These are phyloP conservation scores for Solanum rostratum DNA, from an alignment of 257 asterid species.

Conservation along the genomic window DNA sequence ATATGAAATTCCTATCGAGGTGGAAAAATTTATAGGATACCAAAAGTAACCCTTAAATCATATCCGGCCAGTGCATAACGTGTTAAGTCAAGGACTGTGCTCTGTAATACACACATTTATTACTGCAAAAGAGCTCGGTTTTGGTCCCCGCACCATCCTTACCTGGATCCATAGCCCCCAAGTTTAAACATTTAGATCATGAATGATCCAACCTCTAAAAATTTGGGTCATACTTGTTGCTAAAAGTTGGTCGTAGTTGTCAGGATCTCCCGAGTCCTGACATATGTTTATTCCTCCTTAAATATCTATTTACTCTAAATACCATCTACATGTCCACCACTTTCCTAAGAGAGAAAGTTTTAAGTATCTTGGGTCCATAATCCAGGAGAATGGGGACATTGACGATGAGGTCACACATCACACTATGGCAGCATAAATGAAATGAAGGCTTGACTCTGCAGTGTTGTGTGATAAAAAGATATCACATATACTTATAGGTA, in stretches of 20 bases:
- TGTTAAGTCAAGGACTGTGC: neutral
- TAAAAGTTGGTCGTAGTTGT: neutral
- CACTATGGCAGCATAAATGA: too few species aligned
- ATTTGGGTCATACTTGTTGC: neutral
- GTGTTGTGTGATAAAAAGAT: too few species aligned
- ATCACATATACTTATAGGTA: too few species aligned
- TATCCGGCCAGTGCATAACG: neutral
- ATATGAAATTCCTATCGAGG: neutral
- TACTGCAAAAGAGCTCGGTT: neutral
- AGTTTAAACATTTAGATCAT: neutral
- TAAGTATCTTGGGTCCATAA: too few species aligned
- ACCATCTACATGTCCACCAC: too few species aligned
- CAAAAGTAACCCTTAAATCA: neutral
- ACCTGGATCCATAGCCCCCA: neutral
- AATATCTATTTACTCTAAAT: neutral
- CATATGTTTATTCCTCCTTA: neutral
- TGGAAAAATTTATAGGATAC: neutral
- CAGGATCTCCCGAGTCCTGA: neutral
- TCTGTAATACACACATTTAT: neutral
- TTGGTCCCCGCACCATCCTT: neutral
- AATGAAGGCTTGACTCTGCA: too few species aligned
- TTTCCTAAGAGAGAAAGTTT: too few species aligned
- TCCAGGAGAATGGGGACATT: too few species aligned
- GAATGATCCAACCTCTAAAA: neutral
- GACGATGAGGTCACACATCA: too few species aligned